Percentiles rank a stretch among this genome's conserved stretches.
These are phyloP conservation scores for Endoconidiophora laricicola DNA, from an alignment of 2,329 filamentous ascomycete genomes.

Conservation along the genomic window DNA sequence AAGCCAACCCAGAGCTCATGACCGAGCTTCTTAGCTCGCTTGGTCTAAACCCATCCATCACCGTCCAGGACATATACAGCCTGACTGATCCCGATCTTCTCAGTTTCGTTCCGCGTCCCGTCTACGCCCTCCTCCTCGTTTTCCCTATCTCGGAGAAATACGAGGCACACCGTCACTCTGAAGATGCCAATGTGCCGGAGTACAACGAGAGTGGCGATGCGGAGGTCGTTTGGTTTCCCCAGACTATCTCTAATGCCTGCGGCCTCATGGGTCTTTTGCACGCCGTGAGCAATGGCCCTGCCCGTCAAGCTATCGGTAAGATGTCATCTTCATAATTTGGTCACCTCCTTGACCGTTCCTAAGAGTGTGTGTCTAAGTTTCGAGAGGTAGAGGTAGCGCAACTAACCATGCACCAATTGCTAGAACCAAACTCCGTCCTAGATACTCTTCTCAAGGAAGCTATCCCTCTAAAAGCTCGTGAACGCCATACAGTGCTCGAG, in stretches of 20 bases:
- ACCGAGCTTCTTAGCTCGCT: constrained; percentile 66
- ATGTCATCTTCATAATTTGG: constrained; percentile 12
- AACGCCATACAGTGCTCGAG: constrained; percentile 62
- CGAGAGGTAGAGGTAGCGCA: not conserved
- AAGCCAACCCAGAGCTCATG: constrained; percentile 79
- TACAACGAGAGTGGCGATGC: constrained; percentile 50
- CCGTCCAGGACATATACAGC: constrained; percentile 82
- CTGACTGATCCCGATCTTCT: constrained; percentile 75
- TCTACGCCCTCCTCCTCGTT: constrained; percentile 75
- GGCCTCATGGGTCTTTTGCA: constrained; percentile 81
- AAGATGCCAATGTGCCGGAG: constrained; percentile 47
- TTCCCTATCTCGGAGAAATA: constrained; percentile 73
- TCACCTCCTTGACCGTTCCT: not conserved
- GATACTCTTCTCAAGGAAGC: constrained; percentile 50
- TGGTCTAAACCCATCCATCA: constrained; percentile 59
- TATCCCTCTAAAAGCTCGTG: constrained; percentile 47
- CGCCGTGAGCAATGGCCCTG: constrained; percentile 60
- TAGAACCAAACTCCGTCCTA: constrained; percentile 38
- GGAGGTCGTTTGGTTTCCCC: constrained; percentile 85
- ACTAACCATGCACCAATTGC: not conserved
- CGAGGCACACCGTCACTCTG: constrained; percentile 55
- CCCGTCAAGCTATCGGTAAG: constrained; percentile 42
- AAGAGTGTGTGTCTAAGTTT: constrained; percentile 7
- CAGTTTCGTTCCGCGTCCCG: constrained; percentile 73
- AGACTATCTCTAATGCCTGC: constrained; percentile 89